phyloP scores from a whole-genome alignment of 169 alveolate species.

The Neospora caninum region DNA sequence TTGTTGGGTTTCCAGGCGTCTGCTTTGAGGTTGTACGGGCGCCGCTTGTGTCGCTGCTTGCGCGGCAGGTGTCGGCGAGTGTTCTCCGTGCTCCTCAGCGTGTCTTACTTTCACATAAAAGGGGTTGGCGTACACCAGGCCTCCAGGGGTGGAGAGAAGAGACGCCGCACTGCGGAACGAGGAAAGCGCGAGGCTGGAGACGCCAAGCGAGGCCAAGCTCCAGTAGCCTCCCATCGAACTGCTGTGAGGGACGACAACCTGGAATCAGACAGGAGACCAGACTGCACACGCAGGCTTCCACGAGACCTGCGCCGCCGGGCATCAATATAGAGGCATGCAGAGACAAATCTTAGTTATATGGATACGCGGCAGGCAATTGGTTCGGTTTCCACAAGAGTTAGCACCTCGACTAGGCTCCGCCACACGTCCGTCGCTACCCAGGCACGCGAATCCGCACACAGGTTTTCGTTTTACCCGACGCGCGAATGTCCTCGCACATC shows the following conservation, averaged over 20 bases:
- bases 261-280: constrained; percentile 41
- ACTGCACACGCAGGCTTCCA: constrained; percentile 10
- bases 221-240: constrained; percentile 30
- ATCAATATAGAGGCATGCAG: too few relatives aligned
- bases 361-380: too few relatives aligned
- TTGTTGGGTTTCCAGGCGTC: neutral
- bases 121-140: constrained; percentile 81
- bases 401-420: too few relatives aligned
- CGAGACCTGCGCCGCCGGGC: too few relatives aligned
- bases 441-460: too few relatives aligned
- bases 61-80: neutral
- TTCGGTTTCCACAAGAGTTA: too few relatives aligned
- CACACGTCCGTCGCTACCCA: too few relatives aligned
- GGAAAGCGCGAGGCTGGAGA: neutral
- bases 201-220: constrained; percentile 23
- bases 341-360: too few relatives aligned
- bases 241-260: constrained; percentile 48
- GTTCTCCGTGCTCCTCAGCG: neutral
- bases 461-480: too few relatives aligned
- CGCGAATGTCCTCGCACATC: too few relatives aligned
- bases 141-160: neutral
- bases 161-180: neutral
- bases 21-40: neutral
- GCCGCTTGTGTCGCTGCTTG: too few relatives aligned
- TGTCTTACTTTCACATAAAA: constrained; percentile 77